A percentile compares a stretch with the other conserved stretches of the same genome.
phyloP scores from a whole-genome alignment of 179 eudicot species.

The Heliamphora ciliata region DNA sequence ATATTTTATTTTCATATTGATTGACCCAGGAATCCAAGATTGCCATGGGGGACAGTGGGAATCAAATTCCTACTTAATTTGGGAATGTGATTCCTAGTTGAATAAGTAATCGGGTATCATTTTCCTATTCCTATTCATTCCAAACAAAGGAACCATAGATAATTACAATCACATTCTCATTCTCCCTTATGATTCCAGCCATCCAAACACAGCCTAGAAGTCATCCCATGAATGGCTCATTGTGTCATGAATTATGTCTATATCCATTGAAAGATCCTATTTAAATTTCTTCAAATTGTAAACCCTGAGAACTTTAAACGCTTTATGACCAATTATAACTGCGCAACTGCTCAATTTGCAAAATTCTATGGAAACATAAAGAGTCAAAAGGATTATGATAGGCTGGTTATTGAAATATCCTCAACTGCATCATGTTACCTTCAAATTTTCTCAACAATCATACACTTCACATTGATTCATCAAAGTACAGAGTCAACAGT shows the following conservation, averaged over 20 bases:
- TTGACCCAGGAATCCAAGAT: too few species aligned
- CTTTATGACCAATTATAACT: background rate
- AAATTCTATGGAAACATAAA: background rate
- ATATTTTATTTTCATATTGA: too few species aligned
- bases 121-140: too few species aligned
- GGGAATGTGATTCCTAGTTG: too few species aligned
- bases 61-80: too few species aligned
- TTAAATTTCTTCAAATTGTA: background rate
- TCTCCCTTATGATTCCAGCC: too few species aligned
- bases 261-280: background rate
- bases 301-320: background rate
- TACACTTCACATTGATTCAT: constrained; percentile 7
- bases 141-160: too few species aligned
- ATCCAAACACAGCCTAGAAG: too few species aligned
- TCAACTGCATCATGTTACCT: background rate
- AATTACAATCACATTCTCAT: too few species aligned
- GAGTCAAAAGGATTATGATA: background rate
- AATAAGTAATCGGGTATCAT: too few species aligned
- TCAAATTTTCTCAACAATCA: background rate
- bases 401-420: background rate
- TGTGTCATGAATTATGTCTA: background rate
- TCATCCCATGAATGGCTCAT: background rate
- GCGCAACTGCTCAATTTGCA: background rate
- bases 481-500: background rate
- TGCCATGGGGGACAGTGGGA: too few species aligned